A percentile compares a stretch with the other conserved stretches of the same genome.
Evolutionary conservation across 352 stramenopile species (phyloP).

Genomic region (Globisporangium perplexum): DNA sequence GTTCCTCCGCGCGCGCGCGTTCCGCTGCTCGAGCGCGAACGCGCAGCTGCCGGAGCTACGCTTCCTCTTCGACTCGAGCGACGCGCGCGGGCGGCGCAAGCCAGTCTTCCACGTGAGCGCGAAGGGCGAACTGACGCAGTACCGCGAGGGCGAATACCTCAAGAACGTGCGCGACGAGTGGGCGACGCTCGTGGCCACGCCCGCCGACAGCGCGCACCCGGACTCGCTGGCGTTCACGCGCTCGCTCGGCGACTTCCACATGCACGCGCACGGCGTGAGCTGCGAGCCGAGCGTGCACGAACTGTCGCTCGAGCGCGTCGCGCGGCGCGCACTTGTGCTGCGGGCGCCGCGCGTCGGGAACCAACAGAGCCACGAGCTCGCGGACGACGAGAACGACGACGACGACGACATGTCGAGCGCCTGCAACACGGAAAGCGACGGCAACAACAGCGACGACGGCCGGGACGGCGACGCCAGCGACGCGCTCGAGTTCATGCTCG

Average conservation of each 20-base stretch:
- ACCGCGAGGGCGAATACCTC: constrained; percentile 63
- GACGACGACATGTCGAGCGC: constrained; percentile 8
- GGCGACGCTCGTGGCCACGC: constrained; percentile 79
- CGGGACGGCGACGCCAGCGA: constrained; percentile 4
- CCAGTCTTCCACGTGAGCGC: constrained; percentile 32
- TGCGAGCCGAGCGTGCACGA: constrained; percentile 55
- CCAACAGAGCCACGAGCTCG: constrained; percentile 13
- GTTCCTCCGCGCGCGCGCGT: constrained; percentile 53
- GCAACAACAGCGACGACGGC: constrained; percentile 15
- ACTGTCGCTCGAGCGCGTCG: constrained; percentile 35
- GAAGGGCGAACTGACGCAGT: constrained; percentile 26
- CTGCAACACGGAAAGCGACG: constrained; percentile 11
- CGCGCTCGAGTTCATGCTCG: constrained; percentile 35
- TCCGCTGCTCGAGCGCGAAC: constrained; percentile 22
- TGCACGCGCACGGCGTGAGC: constrained; percentile 80
- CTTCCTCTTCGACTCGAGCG: constrained; percentile 80
- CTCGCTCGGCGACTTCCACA: constrained; percentile 84
- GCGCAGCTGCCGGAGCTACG: constrained; percentile 47
- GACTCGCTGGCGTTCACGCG: constrained; percentile 87
- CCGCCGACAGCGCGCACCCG: constrained; percentile 51
- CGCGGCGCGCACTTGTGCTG: constrained; percentile 12
- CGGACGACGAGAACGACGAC: too few species aligned
- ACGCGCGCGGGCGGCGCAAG: constrained; percentile 24
- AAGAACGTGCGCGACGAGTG: constrained; percentile 92
- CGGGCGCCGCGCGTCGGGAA: constrained; percentile 9